These are phyloP conservation scores for Wallacemonas rigidus DNA, from an alignment of 208 protist species.

Conservation along the genomic window DNA sequence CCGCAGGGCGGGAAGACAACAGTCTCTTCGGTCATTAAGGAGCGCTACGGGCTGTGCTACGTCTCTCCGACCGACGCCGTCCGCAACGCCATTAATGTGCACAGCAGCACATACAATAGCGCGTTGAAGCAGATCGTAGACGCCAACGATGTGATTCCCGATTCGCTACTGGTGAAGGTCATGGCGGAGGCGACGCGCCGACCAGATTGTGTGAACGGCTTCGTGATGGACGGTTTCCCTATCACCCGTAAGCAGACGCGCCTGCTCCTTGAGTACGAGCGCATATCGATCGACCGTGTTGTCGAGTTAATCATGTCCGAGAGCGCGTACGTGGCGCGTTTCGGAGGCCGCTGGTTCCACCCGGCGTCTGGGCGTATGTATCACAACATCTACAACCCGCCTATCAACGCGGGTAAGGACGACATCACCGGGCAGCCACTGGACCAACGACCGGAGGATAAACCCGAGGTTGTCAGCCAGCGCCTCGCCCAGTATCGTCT, in stretches of 20 bases:
- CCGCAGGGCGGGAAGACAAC: slow-evolving; percentile 81
- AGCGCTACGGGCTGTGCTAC: slow-evolving; percentile 87
- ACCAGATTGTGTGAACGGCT: slow-evolving; percentile 87
- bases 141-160: slow-evolving; percentile 64
- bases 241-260: slow-evolving; percentile 72
- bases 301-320: slow-evolving; percentile 79
- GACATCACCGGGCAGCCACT: slow-evolving; percentile 93
- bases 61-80: slow-evolving; percentile 71
- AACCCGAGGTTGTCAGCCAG: slow-evolving; percentile 75
- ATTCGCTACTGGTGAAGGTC: slow-evolving; percentile 65
- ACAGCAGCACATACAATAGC: slow-evolving; percentile 47
- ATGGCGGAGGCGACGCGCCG: slow-evolving; percentile 68
- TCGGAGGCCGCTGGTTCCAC: slow-evolving; percentile 88
- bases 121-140: slow-evolving; percentile 67
- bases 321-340: slow-evolving; percentile 68
- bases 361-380: slow-evolving; percentile 88
- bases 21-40: slow-evolving; percentile 75
- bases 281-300: slow-evolving; percentile 59
- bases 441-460: slow-evolving; percentile 89
- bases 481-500: slow-evolving; percentile 79
- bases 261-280: slow-evolving; percentile 53
- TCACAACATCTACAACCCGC: slow-evolving; percentile 91
- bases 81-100: slow-evolving; percentile 64
- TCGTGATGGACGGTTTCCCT: slow-evolving; percentile 90
- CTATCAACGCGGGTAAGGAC: slow-evolving; percentile 80